These are phyloP conservation scores for Austroboletus novae-zelandiae DNA, from an alignment of 1,284 basidiomycete genomes.

Conservation along the genomic window DNA sequence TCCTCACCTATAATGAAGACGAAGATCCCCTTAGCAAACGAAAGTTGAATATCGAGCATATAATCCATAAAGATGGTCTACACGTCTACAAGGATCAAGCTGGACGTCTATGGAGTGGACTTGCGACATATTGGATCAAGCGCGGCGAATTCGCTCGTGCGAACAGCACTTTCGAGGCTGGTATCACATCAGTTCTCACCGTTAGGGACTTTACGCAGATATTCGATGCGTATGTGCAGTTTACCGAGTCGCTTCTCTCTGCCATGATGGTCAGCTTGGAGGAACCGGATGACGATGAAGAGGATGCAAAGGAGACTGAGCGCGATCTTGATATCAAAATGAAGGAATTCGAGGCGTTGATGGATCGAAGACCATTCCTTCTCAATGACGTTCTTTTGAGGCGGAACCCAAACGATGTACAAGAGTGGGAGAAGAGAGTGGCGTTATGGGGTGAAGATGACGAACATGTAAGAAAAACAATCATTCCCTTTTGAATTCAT, in stretches of 20 bases:
- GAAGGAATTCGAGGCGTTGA: slow-evolving; percentile 92
- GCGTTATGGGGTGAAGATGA: slow-evolving; percentile 92
- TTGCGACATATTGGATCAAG: slow-evolving; percentile 99
- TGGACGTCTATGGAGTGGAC: slow-evolving; percentile 92
- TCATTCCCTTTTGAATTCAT: background rate
- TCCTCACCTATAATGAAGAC: slow-evolving; percentile 70
- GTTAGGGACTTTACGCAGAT: slow-evolving; percentile 98
- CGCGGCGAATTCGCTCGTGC: slow-evolving; percentile 92
- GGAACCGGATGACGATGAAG: slow-evolving; percentile 65
- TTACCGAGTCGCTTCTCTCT: slow-evolving; percentile 88
- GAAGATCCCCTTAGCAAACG: slow-evolving; percentile 72
- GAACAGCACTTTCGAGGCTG: slow-evolving; percentile 85
- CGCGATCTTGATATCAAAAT: slow-evolving; percentile 86
- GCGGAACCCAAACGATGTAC: slow-evolving; percentile 96
- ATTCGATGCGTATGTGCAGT: slow-evolving; percentile 96
- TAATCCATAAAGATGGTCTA: slow-evolving; percentile 86
- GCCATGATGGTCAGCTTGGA: slow-evolving; percentile 88
- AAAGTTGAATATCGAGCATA: slow-evolving; percentile 85
- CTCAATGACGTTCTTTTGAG: slow-evolving; percentile 94
- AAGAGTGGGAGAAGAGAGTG: slow-evolving; percentile 99
- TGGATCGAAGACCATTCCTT: slow-evolving; percentile 94
- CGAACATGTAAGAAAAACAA: slow-evolving; percentile 61
- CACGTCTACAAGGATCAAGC: slow-evolving; percentile 93
- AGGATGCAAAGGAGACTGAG: slow-evolving; percentile 79
- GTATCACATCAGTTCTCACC: slow-evolving; percentile 83